These are phyloP conservation scores for Antitrichia curtipendula DNA, from an alignment of 225 moss, liverwort and hornwort genomes.

Conservation along the genomic window DNA sequence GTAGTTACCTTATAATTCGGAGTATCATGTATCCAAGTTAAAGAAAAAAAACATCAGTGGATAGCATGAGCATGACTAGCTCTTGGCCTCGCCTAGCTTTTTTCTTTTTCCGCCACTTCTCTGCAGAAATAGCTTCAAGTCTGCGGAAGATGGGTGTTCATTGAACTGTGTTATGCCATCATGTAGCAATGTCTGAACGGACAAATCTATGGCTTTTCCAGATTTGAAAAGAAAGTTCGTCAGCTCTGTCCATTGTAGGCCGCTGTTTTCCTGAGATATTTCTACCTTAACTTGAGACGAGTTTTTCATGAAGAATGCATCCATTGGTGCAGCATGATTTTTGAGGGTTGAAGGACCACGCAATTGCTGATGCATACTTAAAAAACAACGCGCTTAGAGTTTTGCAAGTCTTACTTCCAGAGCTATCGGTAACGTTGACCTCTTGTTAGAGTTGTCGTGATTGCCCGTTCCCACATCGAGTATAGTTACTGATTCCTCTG, in stretches of 20 bases:
- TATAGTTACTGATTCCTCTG: constrained; percentile 44
- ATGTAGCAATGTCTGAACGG: neutral
- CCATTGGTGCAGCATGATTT: neutral
- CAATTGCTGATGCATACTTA: neutral
- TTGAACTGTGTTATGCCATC: neutral
- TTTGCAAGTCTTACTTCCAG: constrained; percentile 49
- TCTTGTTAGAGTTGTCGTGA: constrained; percentile 2
- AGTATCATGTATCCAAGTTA: neutral
- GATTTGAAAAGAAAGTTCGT: neutral
- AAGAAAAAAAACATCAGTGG: neutral
- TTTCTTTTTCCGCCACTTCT: neutral
- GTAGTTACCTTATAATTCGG: neutral
- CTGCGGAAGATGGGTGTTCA: neutral
- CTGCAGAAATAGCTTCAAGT: neutral
- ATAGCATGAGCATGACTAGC: neutral
- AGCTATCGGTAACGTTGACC: constrained; percentile 32
- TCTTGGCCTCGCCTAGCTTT: neutral
- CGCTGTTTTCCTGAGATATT: neutral
- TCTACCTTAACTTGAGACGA: neutral
- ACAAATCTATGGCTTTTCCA: neutral
- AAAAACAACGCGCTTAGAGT: neutral
- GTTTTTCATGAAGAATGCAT: neutral
- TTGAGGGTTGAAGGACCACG: neutral
- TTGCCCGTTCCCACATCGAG: constrained; percentile 36
- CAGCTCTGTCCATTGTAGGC: neutral